Evolutionary conservation across 495 filamentous ascomycete genomes (phyloP), one percentile per base, ranked within the genome.

Genomic region (Podospora anserina): DNA sequence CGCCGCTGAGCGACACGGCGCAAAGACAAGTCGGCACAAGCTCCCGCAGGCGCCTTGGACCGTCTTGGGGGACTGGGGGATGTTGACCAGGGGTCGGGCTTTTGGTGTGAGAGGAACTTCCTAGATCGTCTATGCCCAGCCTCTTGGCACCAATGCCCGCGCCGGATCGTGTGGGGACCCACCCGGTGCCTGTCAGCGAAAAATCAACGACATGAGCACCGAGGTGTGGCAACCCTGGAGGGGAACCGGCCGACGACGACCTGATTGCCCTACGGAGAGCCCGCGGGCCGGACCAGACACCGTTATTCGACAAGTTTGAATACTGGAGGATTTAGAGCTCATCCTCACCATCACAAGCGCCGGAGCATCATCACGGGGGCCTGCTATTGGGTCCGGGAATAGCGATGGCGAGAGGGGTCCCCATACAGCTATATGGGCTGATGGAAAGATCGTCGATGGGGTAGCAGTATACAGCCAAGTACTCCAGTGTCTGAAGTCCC

Each of bases 211-310:
- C 23, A 34, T 49, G 55, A 26, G 5, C 13, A n/a, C 63, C 44
- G 63, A 69, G 62, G 56, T n/a, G 56, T 69, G 67, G 67, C 63
- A 28, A 68, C 56, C 39, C 57, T 32, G 55, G 23, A 58, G n/a
- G n/a, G 54, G n/a, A 5, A 5, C 55, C 55, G 55, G 55, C 19
- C 55, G 55, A 4, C 6, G 0, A 55, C 44, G 16, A n/a, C 30
- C 30, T 32, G 30, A 7, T 49, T n/a, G 27, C 61, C 44, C 66
- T 54, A 60, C 54, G 23, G 61, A 27, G 20, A 19, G 4, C 55
- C n/a, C 55, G 23, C 3, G 11, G 30, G 58, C 68, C 68, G 68
- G 59, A 59, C 58, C 44, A 49, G 39, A 49, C 39, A 11, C 39
- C 39, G 39, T 49, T 49, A 6, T 49, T 5, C 13, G 39, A 49